phyloP scores from a whole-genome alignment of 768 basidiomycete genomes.

The Phallus indusiatus region DNA sequence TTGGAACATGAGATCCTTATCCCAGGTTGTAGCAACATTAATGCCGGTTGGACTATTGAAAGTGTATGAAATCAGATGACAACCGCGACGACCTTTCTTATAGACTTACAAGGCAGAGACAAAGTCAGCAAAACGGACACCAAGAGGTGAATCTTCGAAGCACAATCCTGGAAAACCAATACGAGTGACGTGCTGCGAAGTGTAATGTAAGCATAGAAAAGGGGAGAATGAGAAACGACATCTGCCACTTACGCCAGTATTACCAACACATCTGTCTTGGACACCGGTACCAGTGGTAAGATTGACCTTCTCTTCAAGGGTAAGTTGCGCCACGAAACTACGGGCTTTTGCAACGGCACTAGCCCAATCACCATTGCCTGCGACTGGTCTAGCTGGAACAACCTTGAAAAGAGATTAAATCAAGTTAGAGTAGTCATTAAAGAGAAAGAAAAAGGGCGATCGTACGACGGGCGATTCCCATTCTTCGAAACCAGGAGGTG shows the following conservation, averaged over 20 bases:
- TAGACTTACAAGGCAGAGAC: conserved; percentile 38
- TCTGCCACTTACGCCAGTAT: conserved; percentile 21
- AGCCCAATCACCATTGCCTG: conserved; percentile 30
- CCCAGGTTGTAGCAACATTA: conserved; percentile 37
- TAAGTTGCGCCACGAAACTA: conserved; percentile 40
- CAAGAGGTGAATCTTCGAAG: conserved; percentile 41
- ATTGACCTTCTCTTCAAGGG: conserved; percentile 46
- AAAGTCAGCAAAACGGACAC: conserved; percentile 38
- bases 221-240: background rate
- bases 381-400: background rate
- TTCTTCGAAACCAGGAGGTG: conserved; percentile 13
- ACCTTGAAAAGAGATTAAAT: background rate
- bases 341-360: conserved; percentile 51
- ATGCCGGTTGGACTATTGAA: conserved; percentile 23
- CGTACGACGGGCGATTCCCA: conserved; percentile 10
- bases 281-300: conserved; percentile 39
- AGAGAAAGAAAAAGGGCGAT: background rate
- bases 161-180: conserved; percentile 38
- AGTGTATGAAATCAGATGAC: background rate
- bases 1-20: conserved; percentile 34
- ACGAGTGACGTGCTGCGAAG: conserved; percentile 13
- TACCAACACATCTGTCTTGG: conserved; percentile 36
- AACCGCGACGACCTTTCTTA: background rate
- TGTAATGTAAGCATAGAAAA: conserved; percentile 35
- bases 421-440: background rate